Base-by-base conservation (phyloP, 495 filamentous ascomycete species). In the Neurospora pannonica region DNA sequence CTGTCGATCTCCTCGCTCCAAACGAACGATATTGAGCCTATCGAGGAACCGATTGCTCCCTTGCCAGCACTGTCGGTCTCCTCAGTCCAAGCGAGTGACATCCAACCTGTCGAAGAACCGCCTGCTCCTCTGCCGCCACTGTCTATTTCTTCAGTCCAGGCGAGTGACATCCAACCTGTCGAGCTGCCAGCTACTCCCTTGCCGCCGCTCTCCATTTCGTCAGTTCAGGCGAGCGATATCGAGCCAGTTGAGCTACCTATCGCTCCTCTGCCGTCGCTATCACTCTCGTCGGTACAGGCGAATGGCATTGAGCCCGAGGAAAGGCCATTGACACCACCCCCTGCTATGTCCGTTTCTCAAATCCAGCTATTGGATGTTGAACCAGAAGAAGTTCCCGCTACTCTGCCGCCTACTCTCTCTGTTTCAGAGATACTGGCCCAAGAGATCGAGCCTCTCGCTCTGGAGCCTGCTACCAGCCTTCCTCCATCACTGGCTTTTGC, bases 401-500 rank as follows among this genome's bases (percentile, higher is more conserved):
- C 46, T 70, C 28, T 17, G 54, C 54, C 54, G 2, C 54, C 54
- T 19, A 19, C 28, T 36, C 54, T 67, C 28, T 67, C 54, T 19
- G 54, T 67, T 67, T 67, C 54, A 19, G 24, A 31, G 1, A 67
- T 34, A 34, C 7, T 67, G 28, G 54, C 54, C 5, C 54, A 67
- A 34, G 79, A 86, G 28, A 19, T 31, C 54, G 54, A 67, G 54
- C 54, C 54, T 31, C 46, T 70, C 24, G 54, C 71, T 7, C 38
- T 48, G n/a, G 34, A 70, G 11, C 74, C 39, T 38, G 38, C 36
- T 36, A 37, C 73, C 21, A 36, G 40, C 54, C 48, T 67, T 75
- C 75, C 76, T 40, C 75, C 74, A 36, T 70, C 38, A 38, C 74
- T 89, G 34, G 83, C 80, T 38, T 78, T 90, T 42, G 89, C 90